Conservation (phyloP, 805 yeast species). For the Pichia pseudocactophila region DNA sequence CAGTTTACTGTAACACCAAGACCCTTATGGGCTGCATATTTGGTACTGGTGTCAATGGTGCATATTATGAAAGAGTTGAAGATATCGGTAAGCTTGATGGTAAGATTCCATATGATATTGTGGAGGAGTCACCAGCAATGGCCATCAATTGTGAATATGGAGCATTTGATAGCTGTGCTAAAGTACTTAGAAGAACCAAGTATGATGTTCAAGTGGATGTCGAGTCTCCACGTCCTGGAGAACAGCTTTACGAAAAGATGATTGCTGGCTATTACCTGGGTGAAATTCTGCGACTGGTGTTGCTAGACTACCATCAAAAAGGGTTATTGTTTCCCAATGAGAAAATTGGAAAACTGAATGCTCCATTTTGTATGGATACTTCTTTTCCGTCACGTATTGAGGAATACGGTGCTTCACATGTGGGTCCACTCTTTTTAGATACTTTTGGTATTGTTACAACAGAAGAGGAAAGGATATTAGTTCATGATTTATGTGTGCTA, state of each 20-base stretch:
- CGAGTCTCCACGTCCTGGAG: slow-evolving; percentile 92
- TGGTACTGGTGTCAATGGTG: slow-evolving; percentile 98
- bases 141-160: slow-evolving; percentile 99
- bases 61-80: slow-evolving; percentile 71
- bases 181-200: slow-evolving; percentile 78
- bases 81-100: slow-evolving; percentile 80
- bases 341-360: slow-evolving; percentile 51
- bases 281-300: slow-evolving; percentile 73
- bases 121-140: slow-evolving; percentile 55
- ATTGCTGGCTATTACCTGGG: slow-evolving; percentile 95
- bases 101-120: slow-evolving; percentile 52
- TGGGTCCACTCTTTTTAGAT: slow-evolving; percentile 53
- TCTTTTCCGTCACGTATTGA: slow-evolving; percentile 82
- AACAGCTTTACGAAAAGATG: slow-evolving; percentile 95
- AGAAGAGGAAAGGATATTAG: slow-evolving; percentile 67
- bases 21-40: slow-evolving; percentile 93
- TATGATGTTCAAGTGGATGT: slow-evolving; percentile 75
- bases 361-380: slow-evolving; percentile 75
- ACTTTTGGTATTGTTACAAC: slow-evolving; percentile 60
- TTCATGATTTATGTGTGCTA: slow-evolving; percentile 75
- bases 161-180: slow-evolving; percentile 88
- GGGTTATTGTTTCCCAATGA: slow-evolving; percentile 64
- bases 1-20: slow-evolving; percentile 81
- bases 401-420: slow-evolving; percentile 76
- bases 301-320: slow-evolving; percentile 60